Evolutionary conservation across 2,329 filamentous ascomycete genomes (phyloP), one percentile per base, ranked within the genome.

Genomic region (Nothophaeocryptopus gaeumannii): DNA sequence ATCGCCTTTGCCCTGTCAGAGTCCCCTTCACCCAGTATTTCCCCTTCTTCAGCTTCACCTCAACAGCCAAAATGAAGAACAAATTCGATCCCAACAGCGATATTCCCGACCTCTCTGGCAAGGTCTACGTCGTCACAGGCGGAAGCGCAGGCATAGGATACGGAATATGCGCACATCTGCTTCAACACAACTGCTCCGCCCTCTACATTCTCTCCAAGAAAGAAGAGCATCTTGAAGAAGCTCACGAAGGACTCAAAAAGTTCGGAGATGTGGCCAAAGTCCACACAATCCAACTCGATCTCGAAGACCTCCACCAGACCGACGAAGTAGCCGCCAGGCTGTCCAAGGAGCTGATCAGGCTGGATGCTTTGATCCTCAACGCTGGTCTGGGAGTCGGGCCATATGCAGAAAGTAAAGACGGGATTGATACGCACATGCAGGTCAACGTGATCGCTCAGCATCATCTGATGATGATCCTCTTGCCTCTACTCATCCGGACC

Each of bases 151-250:
- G 61, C 26, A 62, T 61, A 9, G 59, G 58, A 39, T 78, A 12
- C 74, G 76, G 75, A 16, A 78, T 79, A 39, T 69, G 72, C 26
- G 74, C 76, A 7, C 77, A 80, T 53, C 63, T 79, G n/a, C 70
- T 79, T 3, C 72, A 78, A 57, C 74, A 78, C 60, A 74, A 73
- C 39, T 66, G 72, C 1, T 62, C 65, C 3, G 75, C 71, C 50
- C 70, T 79, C 39, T 76, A 76, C 51, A 66, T 79, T 2, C 67
- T 79, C 3, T 74, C 74, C 13, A 74, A 74, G 51, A 77, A 78
- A 43, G 72, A 72, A 53, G 70, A 75, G 58, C 38, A 67, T 70
- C 36, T 65, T 64, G 5, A 73, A 74, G 60, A 67, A 67, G 11
- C 75, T 73, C 9, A 45, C 62, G 11, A 66, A 68, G 11, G 74